Conservation (phyloP, 352 stramenopile species). For the Globisporangium viniferum region DNA sequence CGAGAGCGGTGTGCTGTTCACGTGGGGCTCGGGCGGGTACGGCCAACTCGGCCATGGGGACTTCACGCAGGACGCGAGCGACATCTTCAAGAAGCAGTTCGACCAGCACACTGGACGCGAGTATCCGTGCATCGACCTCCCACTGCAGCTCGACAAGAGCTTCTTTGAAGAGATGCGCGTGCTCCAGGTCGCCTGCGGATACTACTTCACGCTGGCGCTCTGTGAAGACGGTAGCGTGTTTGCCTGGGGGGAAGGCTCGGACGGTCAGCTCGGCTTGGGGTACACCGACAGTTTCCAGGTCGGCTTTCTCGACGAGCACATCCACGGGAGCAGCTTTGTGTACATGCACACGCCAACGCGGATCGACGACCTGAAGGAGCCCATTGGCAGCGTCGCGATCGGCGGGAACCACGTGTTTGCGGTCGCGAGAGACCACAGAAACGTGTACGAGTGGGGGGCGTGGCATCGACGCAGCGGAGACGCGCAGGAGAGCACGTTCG, state of each 20-base stretch:
- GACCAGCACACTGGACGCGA: conserved; percentile 63
- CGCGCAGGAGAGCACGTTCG: conserved; percentile 51
- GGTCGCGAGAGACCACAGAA: conserved; percentile 37
- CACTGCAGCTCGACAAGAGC: conserved; percentile 64
- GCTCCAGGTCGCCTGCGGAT: conserved; percentile 63
- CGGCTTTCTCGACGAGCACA: conserved; percentile 64
- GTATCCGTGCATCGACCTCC: conserved; percentile 65
- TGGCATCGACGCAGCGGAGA: conserved; percentile 49
- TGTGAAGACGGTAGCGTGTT: conserved; percentile 73
- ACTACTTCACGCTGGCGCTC: conserved; percentile 69
- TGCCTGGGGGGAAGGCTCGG: conserved; percentile 71
- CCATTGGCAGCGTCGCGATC: conserved; percentile 47
- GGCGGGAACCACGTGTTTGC: conserved; percentile 73
- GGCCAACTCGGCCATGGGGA: conserved; percentile 74
- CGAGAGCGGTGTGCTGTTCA: conserved; percentile 55
- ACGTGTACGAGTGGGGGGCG: conserved; percentile 70
- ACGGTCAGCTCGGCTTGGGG: conserved; percentile 63
- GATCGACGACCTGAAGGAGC: conserved; percentile 54
- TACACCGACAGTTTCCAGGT: conserved; percentile 65
- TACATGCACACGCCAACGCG: conserved; percentile 65
- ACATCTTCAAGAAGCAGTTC: conserved; percentile 65
- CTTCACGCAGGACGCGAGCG: conserved; percentile 32
- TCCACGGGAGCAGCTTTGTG: conserved; percentile 71
- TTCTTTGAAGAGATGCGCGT: conserved; percentile 76
- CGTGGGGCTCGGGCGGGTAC: conserved; percentile 65